A percentile compares a stretch with the other conserved stretches of the same genome.
Evolutionary conservation across 495 filamentous ascomycete species (phyloP).

Genomic region (Talaromyces thailandensis): DNA sequence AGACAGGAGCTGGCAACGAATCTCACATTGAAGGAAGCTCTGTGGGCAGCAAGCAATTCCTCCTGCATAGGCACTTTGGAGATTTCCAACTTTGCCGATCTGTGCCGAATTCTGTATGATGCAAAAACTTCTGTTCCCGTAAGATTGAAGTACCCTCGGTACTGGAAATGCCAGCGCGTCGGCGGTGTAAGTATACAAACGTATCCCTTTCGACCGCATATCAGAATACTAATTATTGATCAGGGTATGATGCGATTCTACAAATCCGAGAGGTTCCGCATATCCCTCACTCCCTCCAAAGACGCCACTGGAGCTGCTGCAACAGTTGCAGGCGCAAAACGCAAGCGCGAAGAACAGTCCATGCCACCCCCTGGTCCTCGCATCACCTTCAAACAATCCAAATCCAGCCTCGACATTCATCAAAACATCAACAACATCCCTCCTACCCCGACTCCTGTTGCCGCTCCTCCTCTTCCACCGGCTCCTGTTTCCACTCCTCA

Average conservation of each 20-base stretch:
- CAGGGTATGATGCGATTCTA: conserved; percentile 33
- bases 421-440: conserved; percentile 14
- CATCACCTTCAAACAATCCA: conserved; percentile 39
- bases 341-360: conserved; percentile 34
- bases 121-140: conserved; percentile 53
- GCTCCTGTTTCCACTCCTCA: conserved; percentile 8
- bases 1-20: conserved; percentile 61
- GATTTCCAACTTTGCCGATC: conserved; percentile 63
- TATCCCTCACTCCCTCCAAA: conserved; percentile 22
- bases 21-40: conserved; percentile 49
- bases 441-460: conserved; percentile 8
- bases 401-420: conserved; percentile 22
- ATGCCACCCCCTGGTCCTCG: conserved; percentile 30
- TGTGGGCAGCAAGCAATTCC: conserved; percentile 75
- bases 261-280: conserved; percentile 23
- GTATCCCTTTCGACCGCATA: neutral
- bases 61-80: conserved; percentile 57
- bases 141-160: conserved; percentile 57
- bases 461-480: conserved; percentile 4
- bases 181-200: conserved; percentile 41
- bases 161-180: conserved; percentile 56
- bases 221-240: conserved; percentile 6
- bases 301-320: conserved; percentile 9
- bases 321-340: conserved; percentile 17
- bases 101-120: conserved; percentile 67